Percentiles rank a stretch among this genome's conserved stretches.
Evolutionary conservation across 2,329 filamentous ascomycete species (phyloP).

Genomic region (Aspergillus fumigatiaffinis): DNA sequence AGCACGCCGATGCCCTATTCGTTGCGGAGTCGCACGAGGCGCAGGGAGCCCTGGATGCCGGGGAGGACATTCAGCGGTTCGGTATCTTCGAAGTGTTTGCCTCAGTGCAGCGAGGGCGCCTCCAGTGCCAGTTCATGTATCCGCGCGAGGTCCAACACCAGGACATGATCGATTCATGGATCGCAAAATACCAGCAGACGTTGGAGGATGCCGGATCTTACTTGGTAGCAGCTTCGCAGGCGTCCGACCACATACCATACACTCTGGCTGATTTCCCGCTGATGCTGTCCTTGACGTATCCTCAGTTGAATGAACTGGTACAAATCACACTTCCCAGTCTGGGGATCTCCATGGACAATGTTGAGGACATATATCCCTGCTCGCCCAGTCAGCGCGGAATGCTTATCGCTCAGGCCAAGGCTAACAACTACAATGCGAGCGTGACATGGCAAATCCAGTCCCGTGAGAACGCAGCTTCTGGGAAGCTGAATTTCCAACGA

Average conservation of each 20-base stretch:
- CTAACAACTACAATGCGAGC: neutral
- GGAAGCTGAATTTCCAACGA: neutral
- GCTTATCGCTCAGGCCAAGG: constrained; percentile 11
- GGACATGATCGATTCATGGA: constrained; percentile 7
- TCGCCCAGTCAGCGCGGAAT: constrained; percentile 39
- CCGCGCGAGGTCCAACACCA: constrained; percentile 9
- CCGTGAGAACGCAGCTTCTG: neutral
- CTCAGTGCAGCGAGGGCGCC: constrained; percentile 3
- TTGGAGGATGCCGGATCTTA: neutral
- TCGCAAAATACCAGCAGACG: constrained; percentile 5
- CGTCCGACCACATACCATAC: neutral
- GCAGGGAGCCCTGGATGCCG: neutral
- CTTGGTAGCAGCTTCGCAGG: constrained; percentile 3
- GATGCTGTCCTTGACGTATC: neutral
- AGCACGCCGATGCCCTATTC: constrained; percentile 11
- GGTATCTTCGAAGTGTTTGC: constrained; percentile 12
- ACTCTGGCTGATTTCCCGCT: constrained; percentile 14
- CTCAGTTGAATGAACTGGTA: neutral
- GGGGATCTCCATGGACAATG: neutral
- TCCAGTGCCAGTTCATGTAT: constrained; percentile 11
- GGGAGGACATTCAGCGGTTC: constrained; percentile 11
- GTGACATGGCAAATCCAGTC: neutral
- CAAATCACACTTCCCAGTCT: neutral
- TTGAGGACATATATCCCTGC: constrained; percentile 36
- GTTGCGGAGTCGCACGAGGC: constrained; percentile 6